Base-by-base conservation (phyloP, 2,329 filamentous ascomycete genomes). In the Monosporascus sp. region DNA sequence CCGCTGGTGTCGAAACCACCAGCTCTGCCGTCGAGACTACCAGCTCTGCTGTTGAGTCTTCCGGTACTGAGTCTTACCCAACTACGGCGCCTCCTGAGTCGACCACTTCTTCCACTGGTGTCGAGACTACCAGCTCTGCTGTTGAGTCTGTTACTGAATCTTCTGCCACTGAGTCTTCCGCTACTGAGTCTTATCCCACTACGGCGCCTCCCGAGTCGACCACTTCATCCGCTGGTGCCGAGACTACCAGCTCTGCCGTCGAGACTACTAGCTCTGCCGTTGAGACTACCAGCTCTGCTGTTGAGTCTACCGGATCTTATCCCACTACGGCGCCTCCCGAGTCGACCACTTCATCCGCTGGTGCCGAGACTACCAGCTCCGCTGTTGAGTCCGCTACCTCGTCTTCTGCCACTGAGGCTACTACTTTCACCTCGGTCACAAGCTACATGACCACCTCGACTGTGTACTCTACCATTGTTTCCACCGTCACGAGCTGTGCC, bases 401-500 rank as follows among this genome's bases (percentile, higher is more conserved):
- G 47, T 60, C 57, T 14, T 51, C 51, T 11, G 27, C 54, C 17
- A 51, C 38, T 22, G 37, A 38, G 17, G 24, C 48, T 7, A 51
- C 48, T 37, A 57, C 56, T 35, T 57, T 55, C 52, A 50, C 54
- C 54, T 63, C 61, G 3, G 61, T 70, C 41, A 65, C 66, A 54
- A 74, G 70, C 60, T 77, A 72, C 65, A 65, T 73, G 60, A 74
- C 68, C 58, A 75, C 74, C 55, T 77, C 76, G 2, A 79, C 78
- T 49, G 68, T 81, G 65, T 79, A 72, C 72, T 75, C 73, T 55
- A 82, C 79, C 43, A 65, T 69, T 2, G 64, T 75, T 55, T 71
- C 71, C 55, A 82, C 79, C 52, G 70, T 82, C 67, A 80, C 74
- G 54, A 75, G 72, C 58, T 83, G 80, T 66, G 78, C 65, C 55